Percentiles rank a stretch among this genome's conserved stretches.
These are phyloP conservation scores for Chaetothyriales sp. DNA, from an alignment of 2,329 filamentous ascomycete species.

Conservation along the genomic window DNA sequence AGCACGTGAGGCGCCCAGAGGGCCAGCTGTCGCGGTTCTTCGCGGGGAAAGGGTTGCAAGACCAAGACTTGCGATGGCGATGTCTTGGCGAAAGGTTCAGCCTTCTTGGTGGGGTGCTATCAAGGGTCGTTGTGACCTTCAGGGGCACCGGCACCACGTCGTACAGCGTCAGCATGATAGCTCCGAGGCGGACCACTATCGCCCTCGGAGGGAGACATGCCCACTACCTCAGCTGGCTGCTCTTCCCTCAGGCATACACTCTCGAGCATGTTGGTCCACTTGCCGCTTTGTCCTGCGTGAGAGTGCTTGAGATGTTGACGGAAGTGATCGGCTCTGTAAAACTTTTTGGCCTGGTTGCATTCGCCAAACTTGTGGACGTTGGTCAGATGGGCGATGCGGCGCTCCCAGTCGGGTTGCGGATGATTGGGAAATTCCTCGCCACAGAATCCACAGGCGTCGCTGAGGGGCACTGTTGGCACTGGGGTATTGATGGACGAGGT, in stretches of 20 bases:
- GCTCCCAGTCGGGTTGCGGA: conserved; percentile 74
- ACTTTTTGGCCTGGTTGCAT: conserved; percentile 97
- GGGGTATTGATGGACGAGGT: conserved; percentile 34
- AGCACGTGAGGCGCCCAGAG: background rate
- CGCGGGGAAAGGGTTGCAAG: no score
- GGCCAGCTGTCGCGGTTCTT: no score
- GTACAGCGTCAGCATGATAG: background rate
- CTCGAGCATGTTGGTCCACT: conserved; percentile 98
- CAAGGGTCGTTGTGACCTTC: background rate
- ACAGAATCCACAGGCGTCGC: conserved; percentile 85
- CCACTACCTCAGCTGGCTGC: conserved; percentile 30
- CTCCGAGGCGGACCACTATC: conserved; percentile 11
- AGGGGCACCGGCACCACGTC: background rate
- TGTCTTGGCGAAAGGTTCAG: background rate
- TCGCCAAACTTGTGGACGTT: conserved; percentile 92
- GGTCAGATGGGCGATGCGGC: conserved; percentile 72
- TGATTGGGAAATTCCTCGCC: conserved; percentile 72
- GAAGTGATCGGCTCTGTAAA: conserved; percentile 95
- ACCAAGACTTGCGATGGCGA: background rate
- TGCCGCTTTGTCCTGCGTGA: conserved; percentile 87
- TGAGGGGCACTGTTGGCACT: conserved; percentile 24
- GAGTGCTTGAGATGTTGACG: conserved; percentile 96
- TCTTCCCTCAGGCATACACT: conserved; percentile 95
- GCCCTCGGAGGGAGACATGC: conserved; percentile 12
- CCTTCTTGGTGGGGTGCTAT: background rate